phyloP scores from a whole-genome alignment of 306 rosid genomes.

The Corylus avellana region DNA sequence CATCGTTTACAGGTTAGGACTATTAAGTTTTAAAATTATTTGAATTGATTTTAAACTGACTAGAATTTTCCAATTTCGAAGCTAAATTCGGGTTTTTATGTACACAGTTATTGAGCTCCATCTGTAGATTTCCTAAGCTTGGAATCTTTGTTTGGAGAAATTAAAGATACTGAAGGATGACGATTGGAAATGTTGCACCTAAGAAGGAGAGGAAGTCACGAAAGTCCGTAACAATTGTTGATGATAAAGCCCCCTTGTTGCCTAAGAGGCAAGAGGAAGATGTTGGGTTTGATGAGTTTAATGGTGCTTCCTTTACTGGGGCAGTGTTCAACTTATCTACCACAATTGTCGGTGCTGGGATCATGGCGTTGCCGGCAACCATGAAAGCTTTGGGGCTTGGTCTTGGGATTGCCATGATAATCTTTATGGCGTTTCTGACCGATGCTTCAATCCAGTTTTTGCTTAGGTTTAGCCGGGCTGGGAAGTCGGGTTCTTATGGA shows the following conservation, averaged over 20 bases:
- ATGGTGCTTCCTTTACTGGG: conserved; percentile 89
- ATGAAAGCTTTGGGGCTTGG: conserved; percentile 73
- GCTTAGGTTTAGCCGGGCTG: conserved; percentile 66
- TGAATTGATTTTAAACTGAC: conserved; percentile 23
- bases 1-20: conserved; percentile 32
- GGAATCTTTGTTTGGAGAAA: conserved; percentile 19
- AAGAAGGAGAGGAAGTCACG: conserved; percentile 47
- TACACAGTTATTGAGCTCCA: conserved; percentile 17
- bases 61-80: conserved; percentile 16
- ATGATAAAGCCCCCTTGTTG: conserved; percentile 70
- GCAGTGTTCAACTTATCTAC: conserved; percentile 87
- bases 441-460: conserved; percentile 69
- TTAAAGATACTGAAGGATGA: conserved; percentile 41
- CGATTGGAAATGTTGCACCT: conserved; percentile 32
- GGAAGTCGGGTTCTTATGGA: conserved; percentile 69
- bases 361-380: conserved; percentile 90
- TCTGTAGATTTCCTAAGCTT: conserved; percentile 1
- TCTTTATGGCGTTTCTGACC: conserved; percentile 67
- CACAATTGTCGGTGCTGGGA: conserved; percentile 86
- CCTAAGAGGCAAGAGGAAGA: conserved; percentile 45
- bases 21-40: background rate
- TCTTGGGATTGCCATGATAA: conserved; percentile 69
- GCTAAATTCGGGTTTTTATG: conserved; percentile 22
- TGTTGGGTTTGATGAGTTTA: conserved; percentile 56
- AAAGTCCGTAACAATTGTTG: conserved; percentile 40